phyloP scores from a whole-genome alignment of 331 rosid species.

The Cydonia oblonga region DNA sequence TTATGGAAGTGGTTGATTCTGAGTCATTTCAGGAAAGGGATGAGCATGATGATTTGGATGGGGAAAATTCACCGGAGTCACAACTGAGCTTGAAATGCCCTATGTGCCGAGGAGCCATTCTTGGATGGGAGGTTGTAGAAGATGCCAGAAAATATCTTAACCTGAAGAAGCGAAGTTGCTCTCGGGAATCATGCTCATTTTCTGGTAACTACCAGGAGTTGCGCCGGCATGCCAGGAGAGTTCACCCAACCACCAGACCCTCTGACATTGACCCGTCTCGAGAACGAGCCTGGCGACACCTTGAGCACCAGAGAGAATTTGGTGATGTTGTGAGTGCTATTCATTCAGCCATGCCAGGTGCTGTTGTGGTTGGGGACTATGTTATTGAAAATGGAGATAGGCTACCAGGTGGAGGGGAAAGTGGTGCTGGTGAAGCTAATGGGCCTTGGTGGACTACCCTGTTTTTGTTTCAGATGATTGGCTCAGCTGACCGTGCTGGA shows the following conservation, averaged over 20 bases:
- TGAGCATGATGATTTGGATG: constrained; percentile 48
- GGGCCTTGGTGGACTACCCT: constrained; percentile 61
- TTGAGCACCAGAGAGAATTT: constrained; percentile 80
- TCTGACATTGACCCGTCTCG: constrained; percentile 67
- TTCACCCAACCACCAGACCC: constrained; percentile 71
- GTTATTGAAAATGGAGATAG: constrained; percentile 81
- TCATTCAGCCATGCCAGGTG: constrained; percentile 83
- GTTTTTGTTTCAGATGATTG: constrained; percentile 75
- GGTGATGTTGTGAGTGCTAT: constrained; percentile 89
- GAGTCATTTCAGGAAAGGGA: constrained; percentile 61
- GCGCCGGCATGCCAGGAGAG: constrained; percentile 89
- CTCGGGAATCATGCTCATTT: constrained; percentile 75
- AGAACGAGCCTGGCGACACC: constrained; percentile 69
- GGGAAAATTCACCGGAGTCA: constrained; percentile 47
- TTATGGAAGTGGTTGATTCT: constrained; percentile 64
- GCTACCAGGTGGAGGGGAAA: constrained; percentile 43
- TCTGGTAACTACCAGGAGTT: constrained; percentile 72
- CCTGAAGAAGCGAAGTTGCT: constrained; percentile 79
- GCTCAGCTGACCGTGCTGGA: constrained; percentile 44
- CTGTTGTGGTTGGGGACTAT: constrained; percentile 76
- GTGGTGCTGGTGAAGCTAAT: constrained; percentile 27
- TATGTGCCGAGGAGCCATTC: constrained; percentile 64
- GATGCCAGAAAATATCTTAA: constrained; percentile 82
- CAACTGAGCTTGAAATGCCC: constrained; percentile 66
- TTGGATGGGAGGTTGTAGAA: constrained; percentile 81